Evolutionary conservation across 768 basidiomycete genomes (phyloP).

Genomic region (Cubamyces lactineus): DNA sequence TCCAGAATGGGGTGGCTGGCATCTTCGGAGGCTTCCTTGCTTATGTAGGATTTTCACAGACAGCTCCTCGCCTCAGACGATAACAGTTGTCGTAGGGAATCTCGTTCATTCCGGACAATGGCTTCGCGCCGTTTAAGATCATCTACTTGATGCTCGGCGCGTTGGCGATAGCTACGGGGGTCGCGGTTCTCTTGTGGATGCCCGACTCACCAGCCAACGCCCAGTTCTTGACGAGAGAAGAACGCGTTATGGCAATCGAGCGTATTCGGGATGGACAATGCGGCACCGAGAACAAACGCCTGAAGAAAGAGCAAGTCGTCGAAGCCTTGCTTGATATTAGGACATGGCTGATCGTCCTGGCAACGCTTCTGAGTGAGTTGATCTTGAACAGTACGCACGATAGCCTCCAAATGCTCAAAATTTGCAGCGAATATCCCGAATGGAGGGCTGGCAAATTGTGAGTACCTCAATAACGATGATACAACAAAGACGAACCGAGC

Average conservation of each 20-base stretch:
- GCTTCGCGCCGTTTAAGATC: constrained; percentile 58
- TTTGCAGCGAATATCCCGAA: constrained; percentile 64
- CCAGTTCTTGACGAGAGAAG: constrained; percentile 56
- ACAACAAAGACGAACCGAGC: neutral
- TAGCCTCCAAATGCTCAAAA: neutral
- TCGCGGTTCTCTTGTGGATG: constrained; percentile 60
- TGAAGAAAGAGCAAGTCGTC: constrained; percentile 61
- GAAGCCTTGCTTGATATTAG: constrained; percentile 61
- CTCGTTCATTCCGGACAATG: constrained; percentile 31
- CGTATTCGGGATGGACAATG: constrained; percentile 68
- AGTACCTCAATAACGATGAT: constrained; percentile 24
- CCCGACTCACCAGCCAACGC: constrained; percentile 71
- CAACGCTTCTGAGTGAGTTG: constrained; percentile 59
- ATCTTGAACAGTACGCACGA: neutral
- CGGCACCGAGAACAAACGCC: constrained; percentile 62
- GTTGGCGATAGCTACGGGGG: constrained; percentile 60
- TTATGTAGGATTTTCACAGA: constrained; percentile 38
- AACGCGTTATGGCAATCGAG: constrained; percentile 64
- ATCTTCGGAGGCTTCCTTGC: constrained; percentile 69
- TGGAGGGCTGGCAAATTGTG: constrained; percentile 69
- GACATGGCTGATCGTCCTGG: constrained; percentile 67
- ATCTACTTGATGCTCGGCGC: constrained; percentile 64
- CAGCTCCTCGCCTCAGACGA: no score
- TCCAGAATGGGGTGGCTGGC: constrained; percentile 26
- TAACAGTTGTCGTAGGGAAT: constrained; percentile 16